Evolutionary conservation across 805 yeast genomes (phyloP).

Genomic region (Monosporozyma solicola): DNA sequence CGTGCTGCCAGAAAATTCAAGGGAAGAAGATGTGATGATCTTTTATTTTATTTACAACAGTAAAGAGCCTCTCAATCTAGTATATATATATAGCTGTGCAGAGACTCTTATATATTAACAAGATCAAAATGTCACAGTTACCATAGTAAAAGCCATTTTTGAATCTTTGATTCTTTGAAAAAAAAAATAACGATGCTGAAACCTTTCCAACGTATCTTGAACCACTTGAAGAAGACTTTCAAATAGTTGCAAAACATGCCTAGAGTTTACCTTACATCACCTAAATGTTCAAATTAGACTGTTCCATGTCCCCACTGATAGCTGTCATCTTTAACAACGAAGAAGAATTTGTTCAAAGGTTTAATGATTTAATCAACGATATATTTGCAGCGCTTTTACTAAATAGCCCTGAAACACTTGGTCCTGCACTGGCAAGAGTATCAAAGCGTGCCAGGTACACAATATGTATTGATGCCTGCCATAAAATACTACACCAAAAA

Average conservation of each 20-base stretch:
- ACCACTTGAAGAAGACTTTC: background rate
- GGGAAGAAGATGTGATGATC: constrained; percentile 60
- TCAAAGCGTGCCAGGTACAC: background rate
- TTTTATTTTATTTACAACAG: constrained; percentile 26
- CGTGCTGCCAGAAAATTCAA: constrained; percentile 81
- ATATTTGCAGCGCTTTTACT: background rate
- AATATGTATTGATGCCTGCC: background rate
- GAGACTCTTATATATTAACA: background rate
- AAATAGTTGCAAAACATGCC: background rate
- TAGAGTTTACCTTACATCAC: background rate
- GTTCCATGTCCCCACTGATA: background rate
- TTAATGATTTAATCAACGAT: background rate
- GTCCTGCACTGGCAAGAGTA: background rate
- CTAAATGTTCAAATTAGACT: background rate
- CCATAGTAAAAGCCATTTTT: background rate
- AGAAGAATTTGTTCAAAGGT: background rate
- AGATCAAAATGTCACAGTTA: background rate
- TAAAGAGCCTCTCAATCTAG: background rate
- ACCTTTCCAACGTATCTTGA: background rate
- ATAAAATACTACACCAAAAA: background rate
- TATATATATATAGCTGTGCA: background rate
- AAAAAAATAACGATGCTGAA: background rate
- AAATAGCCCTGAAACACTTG: background rate
- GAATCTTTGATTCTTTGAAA: background rate
- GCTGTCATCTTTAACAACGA: background rate